Base-by-base conservation (phyloP, 768 basidiomycete species). In the Suillus cothurnatus region DNA sequence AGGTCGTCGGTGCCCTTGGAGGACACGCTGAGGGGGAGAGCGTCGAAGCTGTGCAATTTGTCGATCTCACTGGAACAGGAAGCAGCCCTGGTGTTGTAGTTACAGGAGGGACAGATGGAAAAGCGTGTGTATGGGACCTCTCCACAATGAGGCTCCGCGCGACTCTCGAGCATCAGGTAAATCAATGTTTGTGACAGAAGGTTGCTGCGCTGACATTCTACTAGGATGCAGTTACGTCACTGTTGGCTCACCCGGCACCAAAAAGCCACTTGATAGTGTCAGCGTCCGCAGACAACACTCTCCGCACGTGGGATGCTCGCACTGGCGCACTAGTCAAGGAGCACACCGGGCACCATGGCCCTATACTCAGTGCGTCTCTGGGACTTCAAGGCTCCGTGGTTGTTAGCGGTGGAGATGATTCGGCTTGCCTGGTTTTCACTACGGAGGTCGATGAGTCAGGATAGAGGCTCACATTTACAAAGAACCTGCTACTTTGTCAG, bases 41-140 rank as follows among this genome's bases (percentile, higher is more conserved):
- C 70, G 88, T 97, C 31, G 97, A 98, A 79, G 88, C 89, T 1
- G 83, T 96, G 41, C 85, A 83, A 58, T 98, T 97, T 73, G 84
- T 95, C 31, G 93, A 95, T 70, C 79, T 96, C 23, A 81, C 88
- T 5, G 82, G 81, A 14, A 84, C 87, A 0, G 83, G 80, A 6
- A 80, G 69, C 9, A 84, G 85, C 4, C 82, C 85, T 8, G 87
- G 86, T 9, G 86, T 93, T 23, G 88, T 89, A 14, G 87, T 94
- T 0, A 94, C 92, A 2, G 96, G 93, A 14, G 95, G 87, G 6
- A 98, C 97, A 5, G 97, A 99, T 72, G 95, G 95, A 0, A 96
- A 94, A 73, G 91, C 89, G 21, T 94, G 92, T 70, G 88, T 98
- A 39, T 99, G 97, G 95, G 97, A 99, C 78, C 82, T 96, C 50